Evolutionary conservation across 768 basidiomycete genomes (phyloP), one percentile per base, ranked within the genome.

Genomic region (Leucocoprinus sp.): DNA sequence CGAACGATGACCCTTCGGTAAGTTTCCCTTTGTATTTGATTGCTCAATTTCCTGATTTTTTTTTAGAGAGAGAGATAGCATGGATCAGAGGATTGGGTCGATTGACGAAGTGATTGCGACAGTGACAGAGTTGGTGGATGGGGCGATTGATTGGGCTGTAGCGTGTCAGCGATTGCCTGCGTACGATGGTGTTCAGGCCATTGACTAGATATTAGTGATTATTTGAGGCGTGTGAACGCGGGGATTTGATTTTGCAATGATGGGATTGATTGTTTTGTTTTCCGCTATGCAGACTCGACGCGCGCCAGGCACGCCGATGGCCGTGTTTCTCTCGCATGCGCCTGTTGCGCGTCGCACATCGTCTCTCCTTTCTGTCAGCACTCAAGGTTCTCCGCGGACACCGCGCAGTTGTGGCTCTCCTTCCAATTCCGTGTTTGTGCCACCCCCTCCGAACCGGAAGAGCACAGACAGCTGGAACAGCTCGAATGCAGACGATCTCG

Each of bases 1-100:
- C 70, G 83, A 49, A 98, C 95, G 28, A 85, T 96, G 74, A 99
- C 95, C 8, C 77, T 95, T 49, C 80, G 91, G 90, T 90, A 59
- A 61, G 85, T 69, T 40, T 49, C 50, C 37, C 46, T 42, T 48
- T 48, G 18, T 45, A 31, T 44, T 33, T 22, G 23, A 22, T 29
- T 49, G 43, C 42, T 42, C 45, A 40, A 39, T 15, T 37, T 37
- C 21, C 51, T 21, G 53, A 50, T 42, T 27, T 37, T 27, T 52
- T 23, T 50, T 45, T 54, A 92, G 92, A 49, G 95, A 99, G 64
- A 85, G 93, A 36, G 95, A 98, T 63, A 92, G 93, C 38, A 98
- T 86, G 37, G 76, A 84, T 48, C 96, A 98, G 62, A 70, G 88
- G 48, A 97, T 98, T 59, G 95, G 93, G 12, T 58, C 74, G 38